phyloP scores from a whole-genome alignment of 768 basidiomycete genomes.

The Megacollybia marginata region DNA sequence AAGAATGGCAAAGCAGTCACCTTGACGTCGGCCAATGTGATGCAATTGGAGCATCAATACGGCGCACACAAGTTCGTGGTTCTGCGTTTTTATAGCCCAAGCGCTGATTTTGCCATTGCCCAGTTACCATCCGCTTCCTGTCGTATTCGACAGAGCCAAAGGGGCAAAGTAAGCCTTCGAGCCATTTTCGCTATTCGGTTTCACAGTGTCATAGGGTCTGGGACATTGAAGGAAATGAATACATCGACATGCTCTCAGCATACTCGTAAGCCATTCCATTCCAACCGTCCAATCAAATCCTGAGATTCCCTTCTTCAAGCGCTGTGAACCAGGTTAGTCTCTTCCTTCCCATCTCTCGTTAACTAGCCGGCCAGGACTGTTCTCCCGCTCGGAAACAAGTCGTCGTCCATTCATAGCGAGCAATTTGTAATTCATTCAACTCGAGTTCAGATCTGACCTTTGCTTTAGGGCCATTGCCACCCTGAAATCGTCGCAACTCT shows the following conservation, averaged over 20 bases:
- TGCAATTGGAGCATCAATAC: conserved; percentile 73
- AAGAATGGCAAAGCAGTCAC: not conserved
- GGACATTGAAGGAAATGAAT: conserved; percentile 93
- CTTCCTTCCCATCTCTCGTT: conserved; percentile 1
- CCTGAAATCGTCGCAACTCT: conserved; percentile 79
- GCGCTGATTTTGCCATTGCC: conserved; percentile 31
- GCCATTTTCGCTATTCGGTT: not conserved
- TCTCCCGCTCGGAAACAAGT: not conserved
- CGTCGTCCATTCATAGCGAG: not conserved
- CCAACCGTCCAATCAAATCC: not conserved
- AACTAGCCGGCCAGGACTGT: not conserved
- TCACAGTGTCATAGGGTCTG: conserved; percentile 49
- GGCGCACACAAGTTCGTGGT: conserved; percentile 75
- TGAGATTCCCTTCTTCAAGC: conserved; percentile 30
- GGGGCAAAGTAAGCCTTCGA: conserved; percentile 76
- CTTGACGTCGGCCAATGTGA: conserved; percentile 62
- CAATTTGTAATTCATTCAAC: not conserved
- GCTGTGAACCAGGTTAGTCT: conserved; percentile 78
- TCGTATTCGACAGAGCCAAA: conserved; percentile 85
- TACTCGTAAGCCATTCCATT: conserved; percentile 76
- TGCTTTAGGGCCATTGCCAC: conserved; percentile 80
- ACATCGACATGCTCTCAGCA: conserved; percentile 97
- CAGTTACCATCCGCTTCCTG: conserved; percentile 93
- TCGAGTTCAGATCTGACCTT: not conserved
- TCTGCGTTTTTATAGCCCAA: conserved; percentile 7